Evolutionary conservation across 495 filamentous ascomycete species (phyloP), one percentile per base, ranked within the genome.

Genomic region (Aspergillus avenaceus): DNA sequence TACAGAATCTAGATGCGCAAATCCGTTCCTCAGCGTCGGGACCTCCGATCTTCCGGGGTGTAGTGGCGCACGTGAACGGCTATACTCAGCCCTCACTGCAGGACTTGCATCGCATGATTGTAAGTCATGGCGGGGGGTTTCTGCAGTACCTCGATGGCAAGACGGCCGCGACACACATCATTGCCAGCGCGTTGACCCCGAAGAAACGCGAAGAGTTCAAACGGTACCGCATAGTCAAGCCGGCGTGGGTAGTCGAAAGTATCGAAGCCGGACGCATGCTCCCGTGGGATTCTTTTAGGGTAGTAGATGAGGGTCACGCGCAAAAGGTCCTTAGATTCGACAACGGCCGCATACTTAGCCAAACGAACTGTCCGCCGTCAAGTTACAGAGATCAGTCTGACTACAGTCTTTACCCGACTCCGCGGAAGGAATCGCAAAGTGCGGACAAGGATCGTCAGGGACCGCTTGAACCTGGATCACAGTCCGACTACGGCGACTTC

Each of bases 131-230:
- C 11, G 93, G 91, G 22, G 88, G 86, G 1, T 97, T 96, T 60
- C 80, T 95, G 45, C 92, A 97, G 63, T 96, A 97, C 62, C 74
- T 97, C n/a, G 89, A 93, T 62, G 84, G 85, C 28, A 97, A 97
- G 73, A 97, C 91, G 0, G 81, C 82, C 56, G 90, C 90, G 0
- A 98, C 93, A 2, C 95, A 97, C 65, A 95, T 98, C 58, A 90
- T 98, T 59, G 90, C 92, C 5, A 90, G 87, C 38, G 84, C 82
- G 46, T 76, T 98, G 27, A 92, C 93, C 2, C 88, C 88, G 0
- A 97, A 96, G 74, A 98, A 98, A 62, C 78, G 81, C 24, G 82
- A 88, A 26, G 93, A 97, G 52, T 96, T 95, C 54, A 74, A 70
- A 18, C 82, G 80, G 48, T 97, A 96, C 60, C 83, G 90, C 24